Conservation (phyloP, 2,329 filamentous ascomycete species). For the Paraphaeosphaeria minitans region DNA sequence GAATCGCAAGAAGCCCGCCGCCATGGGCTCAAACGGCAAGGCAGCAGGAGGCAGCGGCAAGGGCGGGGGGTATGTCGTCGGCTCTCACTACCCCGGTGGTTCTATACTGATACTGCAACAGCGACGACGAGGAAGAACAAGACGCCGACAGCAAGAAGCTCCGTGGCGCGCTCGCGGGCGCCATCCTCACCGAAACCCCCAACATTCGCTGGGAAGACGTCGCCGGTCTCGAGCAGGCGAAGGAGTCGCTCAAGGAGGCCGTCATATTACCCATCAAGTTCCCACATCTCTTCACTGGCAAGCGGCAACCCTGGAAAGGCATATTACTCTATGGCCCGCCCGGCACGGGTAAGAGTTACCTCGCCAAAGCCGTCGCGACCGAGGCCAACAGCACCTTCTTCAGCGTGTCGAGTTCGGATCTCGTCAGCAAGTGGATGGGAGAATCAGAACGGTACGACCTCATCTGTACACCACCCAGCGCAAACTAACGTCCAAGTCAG, state of each 20-base stretch:
- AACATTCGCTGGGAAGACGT: slow-evolving; percentile 99
- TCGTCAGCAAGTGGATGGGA: slow-evolving; percentile 99
- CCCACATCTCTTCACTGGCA: slow-evolving; percentile 92
- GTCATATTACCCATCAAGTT: slow-evolving; percentile 99
- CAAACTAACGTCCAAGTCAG: slow-evolving; percentile 52
- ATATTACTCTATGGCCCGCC: slow-evolving; percentile 95
- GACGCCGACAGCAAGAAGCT: slow-evolving; percentile 97
- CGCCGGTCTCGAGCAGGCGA: slow-evolving; percentile 88
- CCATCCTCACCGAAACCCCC: slow-evolving; percentile 92
- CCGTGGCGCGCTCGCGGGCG: slow-evolving; percentile 84
- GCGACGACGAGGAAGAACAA: slow-evolving; percentile 66
- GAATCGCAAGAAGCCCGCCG: slow-evolving; percentile 71
- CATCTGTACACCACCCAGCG: no score
- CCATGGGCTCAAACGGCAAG: slow-evolving; percentile 74
- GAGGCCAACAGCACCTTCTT: slow-evolving; percentile 99
- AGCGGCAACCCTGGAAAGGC: slow-evolving; percentile 97
- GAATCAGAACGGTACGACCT: slow-evolving; percentile 87
- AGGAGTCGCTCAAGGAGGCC: slow-evolving; percentile 96
- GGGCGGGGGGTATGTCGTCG: slow-evolving; percentile 53
- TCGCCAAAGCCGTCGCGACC: slow-evolving; percentile 96
- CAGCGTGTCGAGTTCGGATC: slow-evolving; percentile 93
- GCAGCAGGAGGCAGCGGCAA: slow-evolving; percentile 67
- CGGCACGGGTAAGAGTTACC: slow-evolving; percentile 95
- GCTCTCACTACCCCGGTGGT: background rate
- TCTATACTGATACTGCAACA: slow-evolving; percentile 27